Evolutionary conservation across 371 early-diverging fungal species (phyloP).

Genomic region (Mortierella sp.): DNA sequence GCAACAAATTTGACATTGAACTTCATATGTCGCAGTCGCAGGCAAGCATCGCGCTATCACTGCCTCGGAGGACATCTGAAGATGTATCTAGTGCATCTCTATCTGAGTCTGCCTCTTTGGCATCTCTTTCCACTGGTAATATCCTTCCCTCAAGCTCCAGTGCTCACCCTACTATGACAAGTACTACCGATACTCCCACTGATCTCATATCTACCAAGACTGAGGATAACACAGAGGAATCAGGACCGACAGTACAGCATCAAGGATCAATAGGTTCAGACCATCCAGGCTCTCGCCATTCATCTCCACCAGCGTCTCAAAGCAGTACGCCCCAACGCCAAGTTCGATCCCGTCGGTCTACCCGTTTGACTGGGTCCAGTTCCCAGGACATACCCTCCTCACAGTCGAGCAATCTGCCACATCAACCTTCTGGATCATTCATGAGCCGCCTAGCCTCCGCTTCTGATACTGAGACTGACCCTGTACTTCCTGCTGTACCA

Average conservation of each 20-base stretch:
- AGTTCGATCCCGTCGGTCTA: conserved; percentile 5
- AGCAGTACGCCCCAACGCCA: neutral
- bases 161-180: no score
- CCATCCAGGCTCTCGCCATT: neutral
- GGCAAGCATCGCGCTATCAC: conserved; percentile 2
- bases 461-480: neutral
- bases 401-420: conserved; percentile 15
- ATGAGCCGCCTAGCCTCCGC: conserved; percentile 6
- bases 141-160: no score
- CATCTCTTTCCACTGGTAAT: neutral
- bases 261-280: neutral
- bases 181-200: no score
- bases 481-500: conserved; percentile 7
- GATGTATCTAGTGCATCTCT: neutral
- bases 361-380: neutral
- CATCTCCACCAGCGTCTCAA: neutral
- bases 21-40: conserved; percentile 23
- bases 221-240: neutral
- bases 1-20: conserved; percentile 1
- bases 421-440: conserved; percentile 5
- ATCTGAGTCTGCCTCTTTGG: neutral
- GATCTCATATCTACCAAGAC: no score
- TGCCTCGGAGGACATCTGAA: neutral
- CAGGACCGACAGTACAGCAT: neutral
- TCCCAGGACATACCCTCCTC: conserved; percentile 27